These are phyloP conservation scores for Magnolia sinica DNA, from an alignment of 164 flowering plant species.

Conservation along the genomic window DNA sequence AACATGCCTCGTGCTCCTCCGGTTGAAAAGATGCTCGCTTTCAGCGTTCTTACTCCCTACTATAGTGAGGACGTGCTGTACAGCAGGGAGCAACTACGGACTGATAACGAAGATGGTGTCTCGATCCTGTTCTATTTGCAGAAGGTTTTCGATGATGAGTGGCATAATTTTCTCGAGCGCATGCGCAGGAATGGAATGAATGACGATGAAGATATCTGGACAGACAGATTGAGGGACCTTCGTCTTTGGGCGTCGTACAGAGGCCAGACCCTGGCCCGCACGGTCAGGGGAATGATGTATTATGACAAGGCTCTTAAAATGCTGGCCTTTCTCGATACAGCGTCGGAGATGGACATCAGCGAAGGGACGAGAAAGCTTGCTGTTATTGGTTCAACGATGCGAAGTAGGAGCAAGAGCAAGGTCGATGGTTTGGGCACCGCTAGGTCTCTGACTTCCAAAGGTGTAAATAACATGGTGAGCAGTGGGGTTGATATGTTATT, in stretches of 20 bases:
- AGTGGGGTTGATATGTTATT: slow-evolving; percentile 58
- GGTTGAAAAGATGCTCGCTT: slow-evolving; percentile 72
- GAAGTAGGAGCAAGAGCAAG: slow-evolving; percentile 12
- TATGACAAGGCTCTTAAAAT: slow-evolving; percentile 77
- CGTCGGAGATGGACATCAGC: slow-evolving; percentile 77
- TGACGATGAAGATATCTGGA: slow-evolving; percentile 61
- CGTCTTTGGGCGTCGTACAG: slow-evolving; percentile 92
- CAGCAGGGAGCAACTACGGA: slow-evolving; percentile 46
- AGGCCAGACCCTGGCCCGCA: slow-evolving; percentile 90
- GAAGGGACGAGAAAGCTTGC: slow-evolving; percentile 50
- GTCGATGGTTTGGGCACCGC: slow-evolving; percentile 24
- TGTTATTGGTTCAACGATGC: slow-evolving; percentile 36
- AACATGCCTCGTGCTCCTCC: slow-evolving; percentile 90
- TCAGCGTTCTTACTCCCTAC: slow-evolving; percentile 86
- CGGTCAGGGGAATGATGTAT: slow-evolving; percentile 99
- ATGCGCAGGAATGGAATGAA: slow-evolving; percentile 73
- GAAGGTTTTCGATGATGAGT: slow-evolving; percentile 79
- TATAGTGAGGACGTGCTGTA: slow-evolving; percentile 75
- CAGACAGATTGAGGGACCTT: slow-evolving; percentile 48
- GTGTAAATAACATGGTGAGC: slow-evolving; percentile 32
- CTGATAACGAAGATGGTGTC: slow-evolving; percentile 86
- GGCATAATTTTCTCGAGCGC: slow-evolving; percentile 78
- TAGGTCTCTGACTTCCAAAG: slow-evolving; percentile 27
- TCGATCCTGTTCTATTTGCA: slow-evolving; percentile 83
- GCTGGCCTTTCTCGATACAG: slow-evolving; percentile 80